Percentiles rank a stretch among this genome's conserved stretches.
These are phyloP conservation scores for Trichoderma oligosporum DNA, from an alignment of 2,329 filamentous ascomycete species.

Conservation along the genomic window DNA sequence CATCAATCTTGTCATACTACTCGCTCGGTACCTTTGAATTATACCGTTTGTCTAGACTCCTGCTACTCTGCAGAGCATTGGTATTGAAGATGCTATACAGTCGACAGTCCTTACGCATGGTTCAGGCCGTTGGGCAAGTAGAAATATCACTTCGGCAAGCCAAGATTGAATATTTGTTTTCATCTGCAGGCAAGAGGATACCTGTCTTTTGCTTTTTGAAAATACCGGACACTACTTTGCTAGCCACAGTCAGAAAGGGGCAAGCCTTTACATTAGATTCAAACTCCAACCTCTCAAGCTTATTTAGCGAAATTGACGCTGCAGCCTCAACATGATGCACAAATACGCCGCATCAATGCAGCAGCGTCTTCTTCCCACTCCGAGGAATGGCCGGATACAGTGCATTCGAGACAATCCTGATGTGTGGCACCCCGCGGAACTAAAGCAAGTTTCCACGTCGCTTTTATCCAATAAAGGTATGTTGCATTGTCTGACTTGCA, in stretches of 20 bases:
- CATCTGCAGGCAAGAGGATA: not conserved
- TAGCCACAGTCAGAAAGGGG: not conserved
- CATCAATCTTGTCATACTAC: not conserved
- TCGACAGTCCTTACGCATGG: not conserved
- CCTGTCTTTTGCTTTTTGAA: not conserved
- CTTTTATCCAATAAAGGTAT: slow-evolving; percentile 6
- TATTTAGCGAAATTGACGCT: not conserved
- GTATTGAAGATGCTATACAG: not conserved
- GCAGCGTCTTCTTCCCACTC: not conserved
- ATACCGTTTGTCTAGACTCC: no score
- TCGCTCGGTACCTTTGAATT: no score
- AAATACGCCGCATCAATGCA: not conserved
- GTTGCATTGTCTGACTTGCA: slow-evolving; percentile 6
- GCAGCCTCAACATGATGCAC: no score
- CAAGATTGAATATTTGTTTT: not conserved
- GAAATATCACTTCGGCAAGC: not conserved
- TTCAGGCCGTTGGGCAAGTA: slow-evolving; percentile 6
- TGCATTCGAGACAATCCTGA: not conserved
- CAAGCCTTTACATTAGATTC: not conserved
- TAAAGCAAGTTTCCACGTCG: not conserved
- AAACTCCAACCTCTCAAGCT: not conserved
- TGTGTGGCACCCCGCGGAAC: not conserved
- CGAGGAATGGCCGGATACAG: not conserved
- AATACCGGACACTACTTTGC: not conserved
- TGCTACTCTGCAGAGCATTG: no score